Percentiles rank a stretch among this genome's conserved stretches.
phyloP scores from a whole-genome alignment of 1,139 yeast species.

The Debaryomyces sp. region DNA sequence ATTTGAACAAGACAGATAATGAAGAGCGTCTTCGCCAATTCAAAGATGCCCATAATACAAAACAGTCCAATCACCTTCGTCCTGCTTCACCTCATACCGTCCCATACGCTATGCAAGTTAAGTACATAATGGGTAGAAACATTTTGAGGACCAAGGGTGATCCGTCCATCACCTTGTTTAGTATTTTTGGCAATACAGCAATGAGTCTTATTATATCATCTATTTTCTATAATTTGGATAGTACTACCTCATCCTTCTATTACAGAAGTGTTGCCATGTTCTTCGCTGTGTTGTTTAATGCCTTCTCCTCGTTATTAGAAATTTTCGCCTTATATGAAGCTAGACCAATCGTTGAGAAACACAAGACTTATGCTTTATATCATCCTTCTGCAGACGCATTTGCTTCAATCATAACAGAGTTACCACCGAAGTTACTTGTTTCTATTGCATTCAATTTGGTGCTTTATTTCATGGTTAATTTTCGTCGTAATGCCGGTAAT shows the following conservation, averaged over 20 bases:
- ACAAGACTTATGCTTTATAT: slow-evolving; percentile 63
- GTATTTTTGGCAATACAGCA: background rate
- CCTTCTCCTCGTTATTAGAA: slow-evolving; percentile 60
- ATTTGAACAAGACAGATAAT: slow-evolving; percentile 13
- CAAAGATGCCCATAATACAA: slow-evolving; percentile 29
- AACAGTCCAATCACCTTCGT: slow-evolving; percentile 28
- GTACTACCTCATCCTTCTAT: slow-evolving; percentile 53
- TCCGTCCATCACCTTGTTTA: slow-evolving; percentile 26
- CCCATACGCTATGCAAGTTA: slow-evolving; percentile 36
- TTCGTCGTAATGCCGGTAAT: slow-evolving; percentile 65
- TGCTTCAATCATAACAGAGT: slow-evolving; percentile 58
- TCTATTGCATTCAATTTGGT: slow-evolving; percentile 43
- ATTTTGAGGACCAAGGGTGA: slow-evolving; percentile 31
- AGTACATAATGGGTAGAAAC: slow-evolving; percentile 30
- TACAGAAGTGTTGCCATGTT: slow-evolving; percentile 59
- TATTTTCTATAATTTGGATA: slow-evolving; percentile 53
- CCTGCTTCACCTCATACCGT: slow-evolving; percentile 36
- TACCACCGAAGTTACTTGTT: slow-evolving; percentile 55
- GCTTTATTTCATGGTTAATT: slow-evolving; percentile 67
- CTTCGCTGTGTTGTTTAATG: slow-evolving; percentile 58
- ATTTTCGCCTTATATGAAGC: slow-evolving; percentile 57
- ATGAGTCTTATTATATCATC: slow-evolving; percentile 45
- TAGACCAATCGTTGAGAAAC: slow-evolving; percentile 63
- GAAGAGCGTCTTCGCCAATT: slow-evolving; percentile 15
- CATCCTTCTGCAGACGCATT: slow-evolving; percentile 70